Evolutionary conservation across 306 rosid genomes (phyloP).

Genomic region (Vachellia pachyceras): DNA sequence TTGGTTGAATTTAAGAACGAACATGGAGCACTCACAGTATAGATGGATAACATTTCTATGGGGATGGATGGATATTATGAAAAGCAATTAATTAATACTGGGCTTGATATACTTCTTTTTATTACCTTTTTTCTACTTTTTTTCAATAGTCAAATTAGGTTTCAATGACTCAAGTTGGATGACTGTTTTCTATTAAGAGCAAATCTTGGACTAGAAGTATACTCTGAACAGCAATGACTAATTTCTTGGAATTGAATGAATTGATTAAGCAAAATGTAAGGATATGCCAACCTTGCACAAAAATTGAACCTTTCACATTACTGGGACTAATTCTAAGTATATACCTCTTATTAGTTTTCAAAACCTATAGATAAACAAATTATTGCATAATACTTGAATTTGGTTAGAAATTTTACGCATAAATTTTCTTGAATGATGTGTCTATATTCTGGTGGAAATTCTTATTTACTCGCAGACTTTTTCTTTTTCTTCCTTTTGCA

Average conservation of each 20-base stretch:
- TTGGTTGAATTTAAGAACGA: constrained; percentile 6
- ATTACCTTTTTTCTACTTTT: too few species aligned
- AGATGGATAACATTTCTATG: constrained; percentile 39
- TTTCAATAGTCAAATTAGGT: too few species aligned
- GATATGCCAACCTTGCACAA: neutral
- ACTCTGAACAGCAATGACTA: neutral
- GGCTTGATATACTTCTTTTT: too few species aligned
- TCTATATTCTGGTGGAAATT: neutral
- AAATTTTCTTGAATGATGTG: neutral
- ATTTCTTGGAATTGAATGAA: neutral
- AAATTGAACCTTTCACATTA: neutral
- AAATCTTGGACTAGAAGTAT: neutral
- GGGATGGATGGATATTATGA: constrained; percentile 33
- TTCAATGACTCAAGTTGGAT: too few species aligned
- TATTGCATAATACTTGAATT: neutral
- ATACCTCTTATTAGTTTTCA: neutral
- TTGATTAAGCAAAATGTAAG: neutral
- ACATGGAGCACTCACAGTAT: constrained; percentile 52
- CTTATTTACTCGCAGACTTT: neutral
- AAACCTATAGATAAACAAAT: neutral
- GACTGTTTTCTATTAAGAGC: neutral
- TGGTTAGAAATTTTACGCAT: neutral
- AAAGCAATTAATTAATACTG: constrained; percentile 19
- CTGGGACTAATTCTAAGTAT: too few species aligned
- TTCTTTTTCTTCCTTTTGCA: neutral